Conservation (phyloP, 1,284 basidiomycete species). For the Apiotrichum gamsii region DNA sequence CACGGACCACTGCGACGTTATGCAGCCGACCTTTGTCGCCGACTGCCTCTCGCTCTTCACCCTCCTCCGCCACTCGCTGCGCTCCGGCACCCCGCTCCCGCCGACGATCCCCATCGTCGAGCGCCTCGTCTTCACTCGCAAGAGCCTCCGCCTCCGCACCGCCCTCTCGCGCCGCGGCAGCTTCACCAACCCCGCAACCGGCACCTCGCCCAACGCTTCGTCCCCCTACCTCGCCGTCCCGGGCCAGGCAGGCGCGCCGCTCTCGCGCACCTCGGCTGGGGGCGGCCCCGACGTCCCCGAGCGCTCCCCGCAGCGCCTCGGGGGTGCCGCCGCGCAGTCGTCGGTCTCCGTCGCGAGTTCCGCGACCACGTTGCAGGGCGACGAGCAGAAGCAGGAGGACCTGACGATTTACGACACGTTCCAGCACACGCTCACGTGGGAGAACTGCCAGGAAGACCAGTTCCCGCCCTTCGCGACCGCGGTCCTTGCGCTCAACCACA, state of each 20-base stretch:
- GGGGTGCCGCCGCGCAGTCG: too few relatives aligned
- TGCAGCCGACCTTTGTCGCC: slow-evolving; percentile 43
- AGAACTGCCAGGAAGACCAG: slow-evolving; percentile 37
- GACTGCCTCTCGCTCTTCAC: slow-evolving; percentile 40
- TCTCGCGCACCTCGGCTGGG: too few relatives aligned
- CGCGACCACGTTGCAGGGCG: too few relatives aligned
- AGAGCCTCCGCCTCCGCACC: background rate
- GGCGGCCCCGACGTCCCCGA: too few relatives aligned
- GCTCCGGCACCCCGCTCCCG: slow-evolving; percentile 33
- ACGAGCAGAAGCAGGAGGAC: too few relatives aligned
- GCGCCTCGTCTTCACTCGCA: slow-evolving; percentile 31
- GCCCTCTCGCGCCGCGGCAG: too few relatives aligned
- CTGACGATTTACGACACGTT: slow-evolving; percentile 5
- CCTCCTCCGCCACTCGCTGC: slow-evolving; percentile 34
- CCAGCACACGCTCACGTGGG: slow-evolving; percentile 18
- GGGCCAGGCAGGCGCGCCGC: too few relatives aligned
- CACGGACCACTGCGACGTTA: slow-evolving; percentile 18
- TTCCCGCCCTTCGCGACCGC: slow-evolving; percentile 40
- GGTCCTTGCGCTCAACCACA: slow-evolving; percentile 34
- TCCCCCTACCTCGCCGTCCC: too few relatives aligned
- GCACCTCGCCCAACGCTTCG: background rate
- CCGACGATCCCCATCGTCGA: slow-evolving; percentile 43
- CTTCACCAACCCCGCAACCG: background rate
- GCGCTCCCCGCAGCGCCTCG: too few relatives aligned
- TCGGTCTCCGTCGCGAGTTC: too few relatives aligned